Evolutionary conservation across 176 grass and related monocot genomes (phyloP).

Genomic region (Zizania latifolia): DNA sequence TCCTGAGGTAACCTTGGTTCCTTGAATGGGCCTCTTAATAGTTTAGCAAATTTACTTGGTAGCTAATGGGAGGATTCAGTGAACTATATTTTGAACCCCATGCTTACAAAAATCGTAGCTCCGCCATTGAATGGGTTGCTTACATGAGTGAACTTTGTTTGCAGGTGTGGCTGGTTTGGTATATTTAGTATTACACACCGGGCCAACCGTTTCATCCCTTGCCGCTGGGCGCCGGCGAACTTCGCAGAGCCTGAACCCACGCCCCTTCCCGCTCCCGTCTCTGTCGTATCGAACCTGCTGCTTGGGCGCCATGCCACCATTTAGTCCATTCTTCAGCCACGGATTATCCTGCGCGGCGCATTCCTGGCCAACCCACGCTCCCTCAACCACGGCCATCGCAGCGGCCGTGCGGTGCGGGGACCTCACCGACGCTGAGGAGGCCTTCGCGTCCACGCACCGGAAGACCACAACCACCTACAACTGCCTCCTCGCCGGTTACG

Average conservation of each 20-base stretch:
- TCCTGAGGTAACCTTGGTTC: constrained; percentile 63
- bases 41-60: constrained; percentile 1
- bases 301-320: too few relatives aligned
- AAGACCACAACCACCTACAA: constrained; percentile 46
- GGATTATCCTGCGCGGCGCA: not conserved
- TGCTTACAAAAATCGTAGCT: too few relatives aligned
- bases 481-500: constrained; percentile 45
- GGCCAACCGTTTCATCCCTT: too few relatives aligned
- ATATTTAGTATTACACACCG: too few relatives aligned
- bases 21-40: constrained; percentile 5
- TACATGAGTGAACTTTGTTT: not conserved
- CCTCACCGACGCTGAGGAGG: constrained; percentile 24
- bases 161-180: constrained; percentile 29
- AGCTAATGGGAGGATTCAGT: not conserved
- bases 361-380: not conserved
- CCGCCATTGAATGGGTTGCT: not conserved
- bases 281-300: too few relatives aligned
- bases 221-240: too few relatives aligned
- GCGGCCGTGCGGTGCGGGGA: constrained; percentile 30
- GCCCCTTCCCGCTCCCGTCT: too few relatives aligned
- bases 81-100: constrained; percentile 8
- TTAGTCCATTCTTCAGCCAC: not conserved
- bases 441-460: not conserved
- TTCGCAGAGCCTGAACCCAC: too few relatives aligned
- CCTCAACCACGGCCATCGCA: constrained; percentile 21